Evolutionary conservation across 164 flowering plant species (phyloP), one percentile per base, ranked within the genome.

Genomic region (Vitis rupestris): DNA sequence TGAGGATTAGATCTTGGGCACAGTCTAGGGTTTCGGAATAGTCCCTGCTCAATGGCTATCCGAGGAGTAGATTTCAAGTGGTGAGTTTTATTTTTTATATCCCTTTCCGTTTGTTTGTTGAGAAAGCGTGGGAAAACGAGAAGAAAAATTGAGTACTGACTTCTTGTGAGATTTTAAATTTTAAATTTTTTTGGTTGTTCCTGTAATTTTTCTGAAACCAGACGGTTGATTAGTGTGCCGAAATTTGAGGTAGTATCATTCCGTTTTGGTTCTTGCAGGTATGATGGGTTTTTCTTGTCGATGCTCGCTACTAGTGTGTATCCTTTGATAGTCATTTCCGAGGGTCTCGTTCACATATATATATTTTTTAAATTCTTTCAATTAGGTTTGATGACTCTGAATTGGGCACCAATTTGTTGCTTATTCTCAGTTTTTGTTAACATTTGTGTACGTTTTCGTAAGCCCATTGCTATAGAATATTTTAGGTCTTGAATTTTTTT

Each of bases 251-350:
- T 61, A 14, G 12, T n/a, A 19, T 68, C 37, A 30, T 37, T 17
- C 23, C 10, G 10, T 14, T 27, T 62, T 44, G 58, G 50, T 59
- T 81, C 56, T 82, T 78, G 80, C 90, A 96, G 99, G 97, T 93
- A 90, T 63, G 99, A 96, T 86, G 99, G 97, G 11, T 93, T 96
- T 71, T 96, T 96, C 89, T 75, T 96, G 87, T 88, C 97, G 13
- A 95, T 93, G 99, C 90, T 95, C 9, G 97, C 97, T 2, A 93
- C 91, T 2, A 92, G 98, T 73, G 93, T 88, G 99, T 93, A 93
- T 92, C 97, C 97, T 86, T 83, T 72, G 44, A 6, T 6, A 37
- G 44, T 37, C 44, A 37, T 37, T 37, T 37, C 7, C 44, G 44
- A 37, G 44, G 4, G 44, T 23, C 27, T 23, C 27, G 27, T 23